A percentile compares a stretch with the other conserved stretches of the same genome.
phyloP scores from a whole-genome alignment of 179 eudicot genomes.

The Heliamphora pulchella region DNA sequence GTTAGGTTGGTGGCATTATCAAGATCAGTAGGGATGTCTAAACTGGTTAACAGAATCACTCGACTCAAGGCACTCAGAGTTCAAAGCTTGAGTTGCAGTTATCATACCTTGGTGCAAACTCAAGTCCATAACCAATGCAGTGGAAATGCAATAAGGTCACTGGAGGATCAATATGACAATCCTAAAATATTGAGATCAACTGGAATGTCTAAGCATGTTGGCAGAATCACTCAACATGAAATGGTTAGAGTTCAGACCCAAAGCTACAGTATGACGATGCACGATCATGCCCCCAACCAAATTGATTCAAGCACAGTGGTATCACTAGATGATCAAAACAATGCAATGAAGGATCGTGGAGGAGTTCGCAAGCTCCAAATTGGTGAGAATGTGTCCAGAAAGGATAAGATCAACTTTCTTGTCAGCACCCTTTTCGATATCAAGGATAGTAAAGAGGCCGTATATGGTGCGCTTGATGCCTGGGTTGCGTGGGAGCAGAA shows the following conservation, averaged over 20 bases:
- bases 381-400: conserved; percentile 47
- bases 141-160: conserved; percentile 4
- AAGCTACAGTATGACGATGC: conserved; percentile 21
- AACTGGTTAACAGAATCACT: conserved; percentile 19
- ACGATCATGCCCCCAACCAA: background rate
- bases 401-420: conserved; percentile 53
- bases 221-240: conserved; percentile 8
- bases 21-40: conserved; percentile 18
- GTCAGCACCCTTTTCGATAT: conserved; percentile 48
- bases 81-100: conserved; percentile 15
- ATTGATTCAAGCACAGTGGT: background rate
- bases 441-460: conserved; percentile 57
- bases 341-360: conserved; percentile 10
- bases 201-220: conserved; percentile 16
- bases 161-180: background rate
- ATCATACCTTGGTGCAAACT: conserved; percentile 13
- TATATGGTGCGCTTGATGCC: conserved; percentile 76
- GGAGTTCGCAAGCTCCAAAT: conserved; percentile 21
- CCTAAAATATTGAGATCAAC: background rate
- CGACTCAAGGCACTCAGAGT: conserved; percentile 18
- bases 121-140: background rate
- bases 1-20: conserved; percentile 8
- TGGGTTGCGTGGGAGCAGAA: conserved; percentile 90
- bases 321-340: conserved; percentile 3
- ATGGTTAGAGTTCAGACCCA: conserved; percentile 14